phyloP scores from a whole-genome alignment of 805 yeast species.

The Yamadazyma paraphyllophila region DNA sequence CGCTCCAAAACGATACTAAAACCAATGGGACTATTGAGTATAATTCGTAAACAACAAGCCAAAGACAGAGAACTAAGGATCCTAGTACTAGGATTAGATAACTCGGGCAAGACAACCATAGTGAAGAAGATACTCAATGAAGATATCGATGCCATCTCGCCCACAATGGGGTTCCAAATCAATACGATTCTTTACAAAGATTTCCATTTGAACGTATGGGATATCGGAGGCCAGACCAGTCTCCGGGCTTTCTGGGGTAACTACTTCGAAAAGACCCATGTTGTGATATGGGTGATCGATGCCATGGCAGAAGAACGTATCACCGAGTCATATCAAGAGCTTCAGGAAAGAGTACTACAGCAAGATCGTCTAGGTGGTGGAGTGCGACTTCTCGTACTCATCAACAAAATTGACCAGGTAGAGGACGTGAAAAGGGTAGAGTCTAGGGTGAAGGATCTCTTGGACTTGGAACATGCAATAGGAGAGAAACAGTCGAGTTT shows the following conservation, averaged over 20 bases:
- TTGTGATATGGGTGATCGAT: slow-evolving; percentile 85
- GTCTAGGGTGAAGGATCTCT: slow-evolving; percentile 14
- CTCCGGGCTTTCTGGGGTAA: slow-evolving; percentile 61
- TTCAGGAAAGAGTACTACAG: slow-evolving; percentile 53
- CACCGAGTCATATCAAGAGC: slow-evolving; percentile 62
- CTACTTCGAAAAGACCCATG: slow-evolving; percentile 77
- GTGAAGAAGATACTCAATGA: slow-evolving; percentile 55
- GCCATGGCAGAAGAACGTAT: slow-evolving; percentile 58
- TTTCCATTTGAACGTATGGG: slow-evolving; percentile 68
- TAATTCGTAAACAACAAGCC: slow-evolving; percentile 76
- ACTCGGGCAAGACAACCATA: slow-evolving; percentile 88
- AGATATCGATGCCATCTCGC: slow-evolving; percentile 59
- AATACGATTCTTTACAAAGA: slow-evolving; percentile 48
- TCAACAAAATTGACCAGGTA: slow-evolving; percentile 73
- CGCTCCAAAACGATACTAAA: neutral
- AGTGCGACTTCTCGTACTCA: slow-evolving; percentile 59
- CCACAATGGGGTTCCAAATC: slow-evolving; percentile 90
- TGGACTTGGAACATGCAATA: neutral
- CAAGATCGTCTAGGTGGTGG: slow-evolving; percentile 69
- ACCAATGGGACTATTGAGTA: slow-evolving; percentile 77
- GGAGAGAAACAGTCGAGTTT: neutral
- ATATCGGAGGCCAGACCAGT: slow-evolving; percentile 67
- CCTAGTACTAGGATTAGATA: slow-evolving; percentile 80
- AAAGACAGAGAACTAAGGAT: slow-evolving; percentile 78
- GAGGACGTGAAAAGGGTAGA: slow-evolving; percentile 18